Conservation (phyloP, 208 protist species). For the Acanthamoeba royreba region DNA sequence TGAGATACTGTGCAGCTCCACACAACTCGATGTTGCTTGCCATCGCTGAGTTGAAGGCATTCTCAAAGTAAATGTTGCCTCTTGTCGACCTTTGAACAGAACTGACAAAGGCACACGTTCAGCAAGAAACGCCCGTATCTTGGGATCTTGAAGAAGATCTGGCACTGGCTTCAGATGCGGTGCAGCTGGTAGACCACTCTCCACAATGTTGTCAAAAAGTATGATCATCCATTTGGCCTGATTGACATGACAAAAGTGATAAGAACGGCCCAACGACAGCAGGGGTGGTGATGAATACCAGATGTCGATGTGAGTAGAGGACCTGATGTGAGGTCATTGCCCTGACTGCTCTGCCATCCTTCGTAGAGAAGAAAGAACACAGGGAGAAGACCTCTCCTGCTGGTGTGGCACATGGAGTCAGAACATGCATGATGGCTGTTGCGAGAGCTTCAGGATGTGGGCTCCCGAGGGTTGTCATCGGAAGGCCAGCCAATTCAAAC, state of each 20-base stretch:
- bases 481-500: background rate
- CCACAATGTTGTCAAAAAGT: no score
- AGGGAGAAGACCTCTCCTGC: background rate
- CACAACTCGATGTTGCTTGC: no score
- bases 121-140: background rate
- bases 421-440: background rate
- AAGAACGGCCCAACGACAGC: no score
- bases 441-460: background rate
- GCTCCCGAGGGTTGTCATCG: background rate
- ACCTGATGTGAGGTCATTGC: background rate
- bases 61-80: no score
- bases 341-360: background rate
- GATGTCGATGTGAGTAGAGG: background rate
- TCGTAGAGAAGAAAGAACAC: background rate
- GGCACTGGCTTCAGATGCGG: background rate
- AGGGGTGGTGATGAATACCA: background rate
- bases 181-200: no score
- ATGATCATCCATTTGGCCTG: background rate
- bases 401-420: background rate
- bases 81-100: no score
- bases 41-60: no score
- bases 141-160: background rate
- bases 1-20: no score
- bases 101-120: background rate
- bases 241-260: no score